Conservation (phyloP, 2,329 filamentous ascomycete genomes). For the Penicillium brevicompactum region DNA sequence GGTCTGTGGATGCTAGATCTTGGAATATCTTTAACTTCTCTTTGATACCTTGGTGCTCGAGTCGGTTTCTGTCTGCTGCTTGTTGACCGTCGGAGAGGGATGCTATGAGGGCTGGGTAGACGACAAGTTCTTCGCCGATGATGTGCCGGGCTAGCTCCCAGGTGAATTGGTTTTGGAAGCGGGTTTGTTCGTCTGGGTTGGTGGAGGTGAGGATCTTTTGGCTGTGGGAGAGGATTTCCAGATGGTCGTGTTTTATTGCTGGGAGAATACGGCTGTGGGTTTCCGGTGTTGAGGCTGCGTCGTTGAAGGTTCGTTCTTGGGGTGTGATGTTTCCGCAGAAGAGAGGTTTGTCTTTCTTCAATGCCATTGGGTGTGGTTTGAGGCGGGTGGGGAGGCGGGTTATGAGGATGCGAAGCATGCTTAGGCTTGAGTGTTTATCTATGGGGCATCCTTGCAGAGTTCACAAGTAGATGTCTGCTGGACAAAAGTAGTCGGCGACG, state of each 20-base stretch:
- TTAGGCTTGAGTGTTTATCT: background rate
- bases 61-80: conserved; percentile 52
- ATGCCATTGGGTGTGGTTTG: conserved; percentile 1
- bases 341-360: background rate
- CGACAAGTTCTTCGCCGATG: conserved; percentile 55
- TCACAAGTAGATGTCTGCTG: too few species aligned
- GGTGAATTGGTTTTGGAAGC: conserved; percentile 55
- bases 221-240: conserved; percentile 46
- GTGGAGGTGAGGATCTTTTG: conserved; percentile 44
- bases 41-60: conserved; percentile 57
- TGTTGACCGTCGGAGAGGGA: conserved; percentile 47
- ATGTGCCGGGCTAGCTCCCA: conserved; percentile 58
- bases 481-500: background rate
- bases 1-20: conserved; percentile 42
- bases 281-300: conserved; percentile 5
- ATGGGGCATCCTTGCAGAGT: background rate
- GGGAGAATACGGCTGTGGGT: conserved; percentile 32
- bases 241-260: conserved; percentile 47
- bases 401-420: background rate
- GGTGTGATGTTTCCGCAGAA: conserved; percentile 7
- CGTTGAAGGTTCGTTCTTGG: conserved; percentile 10
- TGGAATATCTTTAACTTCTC: conserved; percentile 55
- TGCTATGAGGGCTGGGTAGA: conserved; percentile 58
- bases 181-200: conserved; percentile 47
- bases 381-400: conserved; percentile 1